These are phyloP conservation scores for Podila horticola DNA, from an alignment of 192 early-diverging fungal genomes.

Conservation along the genomic window DNA sequence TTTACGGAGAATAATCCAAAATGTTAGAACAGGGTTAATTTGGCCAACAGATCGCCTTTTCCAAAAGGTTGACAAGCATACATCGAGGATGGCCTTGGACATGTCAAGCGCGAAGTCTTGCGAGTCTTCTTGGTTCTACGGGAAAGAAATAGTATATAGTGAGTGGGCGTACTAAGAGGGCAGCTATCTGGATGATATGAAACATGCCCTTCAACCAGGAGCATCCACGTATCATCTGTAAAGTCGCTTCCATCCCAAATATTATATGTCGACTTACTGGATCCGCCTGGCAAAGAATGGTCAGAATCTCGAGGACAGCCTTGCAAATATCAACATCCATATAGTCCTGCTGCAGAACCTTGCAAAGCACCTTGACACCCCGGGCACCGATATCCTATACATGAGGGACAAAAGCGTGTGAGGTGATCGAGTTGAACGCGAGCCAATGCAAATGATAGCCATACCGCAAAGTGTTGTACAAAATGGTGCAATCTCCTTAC, in stretches of 20 bases:
- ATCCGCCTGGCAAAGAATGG: slow-evolving; percentile 72
- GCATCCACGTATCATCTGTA: no score
- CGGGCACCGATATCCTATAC: slow-evolving; percentile 87
- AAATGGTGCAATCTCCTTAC: slow-evolving; percentile 40
- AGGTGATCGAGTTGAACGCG: neutral
- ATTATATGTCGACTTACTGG: slow-evolving; percentile 10
- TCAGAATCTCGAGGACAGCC: slow-evolving; percentile 90
- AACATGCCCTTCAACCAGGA: neutral
- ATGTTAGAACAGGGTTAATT: no score
- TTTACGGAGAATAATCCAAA: slow-evolving; percentile 10
- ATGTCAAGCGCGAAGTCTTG: slow-evolving; percentile 35
- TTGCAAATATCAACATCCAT: slow-evolving; percentile 90
- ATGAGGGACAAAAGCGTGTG: neutral
- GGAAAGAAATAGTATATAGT: neutral
- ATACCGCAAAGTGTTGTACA: neutral
- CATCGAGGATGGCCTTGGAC: slow-evolving; percentile 26
- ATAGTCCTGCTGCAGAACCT: slow-evolving; percentile 80
- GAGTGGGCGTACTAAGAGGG: neutral
- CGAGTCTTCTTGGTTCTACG: slow-evolving; percentile 31
- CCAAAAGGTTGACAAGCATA: neutral
- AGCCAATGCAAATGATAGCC: neutral
- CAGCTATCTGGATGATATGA: neutral
- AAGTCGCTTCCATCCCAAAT: no score
- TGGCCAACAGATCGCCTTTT: no score
- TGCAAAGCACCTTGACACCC: slow-evolving; percentile 77